Conservation (phyloP, 495 filamentous ascomycete genomes). For the Lepraria neglecta region DNA sequence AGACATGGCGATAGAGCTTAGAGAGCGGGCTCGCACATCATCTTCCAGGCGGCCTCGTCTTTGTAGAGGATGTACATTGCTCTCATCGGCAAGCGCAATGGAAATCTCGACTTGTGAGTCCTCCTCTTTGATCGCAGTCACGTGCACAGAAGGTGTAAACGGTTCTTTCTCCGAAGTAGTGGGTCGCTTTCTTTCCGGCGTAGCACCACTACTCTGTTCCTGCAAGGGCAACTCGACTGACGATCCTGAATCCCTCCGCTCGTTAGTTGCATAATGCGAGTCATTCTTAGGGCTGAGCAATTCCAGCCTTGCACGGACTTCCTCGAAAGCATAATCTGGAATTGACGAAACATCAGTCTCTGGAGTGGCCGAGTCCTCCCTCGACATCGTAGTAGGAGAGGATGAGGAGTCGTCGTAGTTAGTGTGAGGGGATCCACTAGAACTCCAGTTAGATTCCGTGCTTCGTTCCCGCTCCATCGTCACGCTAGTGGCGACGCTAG, state of each 20-base stretch:
- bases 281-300: constrained; percentile 29
- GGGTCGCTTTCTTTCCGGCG: constrained; percentile 1
- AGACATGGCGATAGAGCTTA: constrained; percentile 32
- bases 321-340: constrained; percentile 30
- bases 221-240: constrained; percentile 18
- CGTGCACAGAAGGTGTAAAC: constrained; percentile 21
- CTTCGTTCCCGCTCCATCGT: constrained; percentile 26
- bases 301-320: constrained; percentile 27
- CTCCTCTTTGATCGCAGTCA: constrained; percentile 33
- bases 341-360: constrained; percentile 29
- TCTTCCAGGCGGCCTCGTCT: constrained; percentile 23
- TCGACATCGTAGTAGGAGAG: constrained; percentile 23
- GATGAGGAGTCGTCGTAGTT: constrained; percentile 23
- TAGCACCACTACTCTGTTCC: constrained; percentile 14
- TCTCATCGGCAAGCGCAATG: constrained; percentile 15
- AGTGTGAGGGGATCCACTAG: constrained; percentile 27
- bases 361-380: constrained; percentile 25
- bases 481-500: constrained; percentile 9
- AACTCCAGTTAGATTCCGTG: constrained; percentile 29
- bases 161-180: constrained; percentile 11
- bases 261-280: not conserved
- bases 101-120: constrained; percentile 31
- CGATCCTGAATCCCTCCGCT: constrained; percentile 4
- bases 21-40: constrained; percentile 38
- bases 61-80: constrained; percentile 17